These are phyloP conservation scores for Stephanodiscus minutulus DNA, from an alignment of 108 stramenopile species.

Conservation along the genomic window DNA sequence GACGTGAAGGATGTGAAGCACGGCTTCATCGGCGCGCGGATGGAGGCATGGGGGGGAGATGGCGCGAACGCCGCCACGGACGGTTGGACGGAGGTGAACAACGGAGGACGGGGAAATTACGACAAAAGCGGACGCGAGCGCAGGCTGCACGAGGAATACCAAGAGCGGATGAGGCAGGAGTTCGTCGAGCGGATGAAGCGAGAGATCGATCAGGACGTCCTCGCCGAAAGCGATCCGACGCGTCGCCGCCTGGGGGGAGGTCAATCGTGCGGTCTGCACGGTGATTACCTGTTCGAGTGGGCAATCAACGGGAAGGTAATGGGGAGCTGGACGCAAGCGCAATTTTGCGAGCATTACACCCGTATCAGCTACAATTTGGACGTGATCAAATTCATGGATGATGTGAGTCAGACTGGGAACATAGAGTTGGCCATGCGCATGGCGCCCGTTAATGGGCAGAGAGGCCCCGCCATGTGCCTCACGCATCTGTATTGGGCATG, in stretches of 20 bases:
- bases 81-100: constrained; percentile 41
- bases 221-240: constrained; percentile 13
- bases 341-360: constrained; percentile 44
- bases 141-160: constrained; percentile 16
- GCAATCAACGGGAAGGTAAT: constrained; percentile 32
- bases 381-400: constrained; percentile 39
- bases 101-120: constrained; percentile 47
- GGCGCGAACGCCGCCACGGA: constrained; percentile 12
- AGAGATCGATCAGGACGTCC: constrained; percentile 32
- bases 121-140: constrained; percentile 25
- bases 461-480: constrained; percentile 1
- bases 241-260: constrained; percentile 19
- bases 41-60: constrained; percentile 32
- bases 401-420: constrained; percentile 39
- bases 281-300: constrained; percentile 38
- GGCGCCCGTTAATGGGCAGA: background rate
- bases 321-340: constrained; percentile 22
- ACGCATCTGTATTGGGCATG: constrained; percentile 7
- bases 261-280: constrained; percentile 24
- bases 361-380: constrained; percentile 40
- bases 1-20: constrained; percentile 39
- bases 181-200: constrained; percentile 20
- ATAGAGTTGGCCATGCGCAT: constrained; percentile 26
- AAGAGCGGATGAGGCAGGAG: background rate
- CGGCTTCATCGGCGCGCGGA: constrained; percentile 42